phyloP scores from a whole-genome alignment of 495 filamentous ascomycete species.

The Penicillium roqueforti region DNA sequence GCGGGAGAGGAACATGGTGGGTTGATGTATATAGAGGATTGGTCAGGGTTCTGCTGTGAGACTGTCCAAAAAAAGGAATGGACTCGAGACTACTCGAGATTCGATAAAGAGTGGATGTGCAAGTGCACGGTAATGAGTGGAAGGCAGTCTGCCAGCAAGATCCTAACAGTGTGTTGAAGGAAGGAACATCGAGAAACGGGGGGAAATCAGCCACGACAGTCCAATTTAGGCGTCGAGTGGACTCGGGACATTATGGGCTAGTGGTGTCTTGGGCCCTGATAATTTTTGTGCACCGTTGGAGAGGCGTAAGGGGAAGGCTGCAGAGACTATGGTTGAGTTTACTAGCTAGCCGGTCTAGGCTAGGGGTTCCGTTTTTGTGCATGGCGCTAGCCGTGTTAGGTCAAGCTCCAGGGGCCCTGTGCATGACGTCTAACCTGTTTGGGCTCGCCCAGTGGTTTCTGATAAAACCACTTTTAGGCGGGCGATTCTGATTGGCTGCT shows the following conservation, averaged over 20 bases:
- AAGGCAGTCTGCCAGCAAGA: slow-evolving; percentile 15
- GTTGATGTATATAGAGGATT: background rate
- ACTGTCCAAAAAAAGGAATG: slow-evolving; percentile 11
- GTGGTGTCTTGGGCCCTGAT: slow-evolving; percentile 8
- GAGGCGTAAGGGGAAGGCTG: slow-evolving; percentile 20
- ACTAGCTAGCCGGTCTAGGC: slow-evolving; percentile 6
- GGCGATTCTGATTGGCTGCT: background rate
- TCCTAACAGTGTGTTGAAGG: background rate
- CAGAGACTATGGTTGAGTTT: slow-evolving; percentile 12
- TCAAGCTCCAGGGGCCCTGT: slow-evolving; percentile 12
- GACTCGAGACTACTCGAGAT: slow-evolving; percentile 17
- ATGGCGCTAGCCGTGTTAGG: slow-evolving; percentile 1
- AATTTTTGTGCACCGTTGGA: slow-evolving; percentile 7
- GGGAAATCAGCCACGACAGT: slow-evolving; percentile 6
- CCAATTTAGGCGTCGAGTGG: slow-evolving; percentile 15
- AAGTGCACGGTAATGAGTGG: slow-evolving; percentile 30
- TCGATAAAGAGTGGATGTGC: slow-evolving; percentile 37
- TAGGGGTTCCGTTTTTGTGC: slow-evolving; percentile 4
- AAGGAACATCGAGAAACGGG: slow-evolving; percentile 6
- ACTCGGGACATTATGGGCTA: slow-evolving; percentile 14
- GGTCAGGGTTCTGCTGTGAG: slow-evolving; percentile 6
- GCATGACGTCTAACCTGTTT: slow-evolving; percentile 12
- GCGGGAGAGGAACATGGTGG: slow-evolving; percentile 24
- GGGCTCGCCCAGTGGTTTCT: background rate
- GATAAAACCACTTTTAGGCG: background rate